phyloP scores from a whole-genome alignment of 225 moss, liverwort and hornwort genomes.

The Antitrichia curtipendula region DNA sequence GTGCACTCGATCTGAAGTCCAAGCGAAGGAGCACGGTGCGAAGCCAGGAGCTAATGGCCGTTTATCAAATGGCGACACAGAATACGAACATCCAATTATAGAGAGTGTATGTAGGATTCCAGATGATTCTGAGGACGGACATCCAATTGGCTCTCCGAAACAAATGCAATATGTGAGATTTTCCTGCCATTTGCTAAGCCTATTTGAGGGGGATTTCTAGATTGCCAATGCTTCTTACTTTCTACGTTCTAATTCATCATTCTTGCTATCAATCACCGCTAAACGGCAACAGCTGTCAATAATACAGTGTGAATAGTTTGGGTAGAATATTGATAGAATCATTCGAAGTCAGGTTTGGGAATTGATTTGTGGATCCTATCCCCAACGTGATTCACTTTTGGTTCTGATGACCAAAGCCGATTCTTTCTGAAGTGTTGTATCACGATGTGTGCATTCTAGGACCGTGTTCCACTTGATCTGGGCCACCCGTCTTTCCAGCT shows the following conservation, averaged over 20 bases:
- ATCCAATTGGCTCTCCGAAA: slow-evolving; percentile 9
- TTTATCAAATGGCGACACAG: not conserved
- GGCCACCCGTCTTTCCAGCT: slow-evolving; percentile 55
- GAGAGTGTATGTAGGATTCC: not conserved
- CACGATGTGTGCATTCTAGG: slow-evolving; percentile 4
- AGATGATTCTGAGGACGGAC: slow-evolving; percentile 12
- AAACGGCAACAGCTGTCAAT: not conserved
- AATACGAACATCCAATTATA: not conserved
- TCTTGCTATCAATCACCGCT: not conserved
- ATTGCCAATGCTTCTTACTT: not conserved
- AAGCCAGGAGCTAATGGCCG: slow-evolving; percentile 10
- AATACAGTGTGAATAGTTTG: not conserved
- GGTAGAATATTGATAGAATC: not conserved
- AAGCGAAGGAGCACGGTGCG: slow-evolving; percentile 10
- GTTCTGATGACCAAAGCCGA: not conserved
- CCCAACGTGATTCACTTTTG: not conserved
- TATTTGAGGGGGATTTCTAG: not conserved
- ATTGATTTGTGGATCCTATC: not conserved
- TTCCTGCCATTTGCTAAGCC: not conserved
- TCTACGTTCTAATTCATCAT: not conserved
- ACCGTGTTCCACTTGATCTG: slow-evolving; percentile 28
- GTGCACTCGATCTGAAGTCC: slow-evolving; percentile 35
- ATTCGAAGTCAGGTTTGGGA: not conserved
- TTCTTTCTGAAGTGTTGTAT: not conserved
- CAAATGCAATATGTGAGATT: slow-evolving; percentile 20